Base-by-base conservation (phyloP, 2,329 filamentous ascomycete genomes). In the Diplodia intermedia region DNA sequence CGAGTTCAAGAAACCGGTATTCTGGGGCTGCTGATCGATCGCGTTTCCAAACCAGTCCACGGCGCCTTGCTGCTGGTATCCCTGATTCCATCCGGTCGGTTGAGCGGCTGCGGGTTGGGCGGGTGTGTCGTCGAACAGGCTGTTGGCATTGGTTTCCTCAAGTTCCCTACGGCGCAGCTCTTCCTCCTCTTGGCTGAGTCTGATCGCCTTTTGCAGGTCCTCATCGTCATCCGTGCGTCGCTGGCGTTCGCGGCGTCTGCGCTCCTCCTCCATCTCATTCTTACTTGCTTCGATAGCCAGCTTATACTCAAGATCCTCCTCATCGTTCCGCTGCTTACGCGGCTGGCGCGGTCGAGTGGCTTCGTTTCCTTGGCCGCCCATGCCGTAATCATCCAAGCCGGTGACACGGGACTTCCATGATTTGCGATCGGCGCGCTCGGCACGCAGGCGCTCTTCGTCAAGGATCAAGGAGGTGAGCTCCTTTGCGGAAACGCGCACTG, bases 41-140 rank as follows among this genome's bases (percentile, higher is more conserved):
- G 94, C 93, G 79, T 99, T 99, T 69, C 94, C 95, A 74, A 96
- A 95, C 88, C 96, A 98, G 80, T 99, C 95, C 20, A 99, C 95
- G 14, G 93, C 92, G 68, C 91, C 91, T 77, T 97, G 94, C 81
- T 99, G 95, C 82, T 98, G 94, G 76, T 99, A 99, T 56, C 94
- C 94, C 81, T 97, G 94, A 80, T 97, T 98, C 83, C 93, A 93
- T 43, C 93, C 94, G 15, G 94, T 98, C 50, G 88, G 88, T 80
- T 94, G 92, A 43, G 91, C 87, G 73, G 93, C 90, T 66, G 88
- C 82, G 4, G 84, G 79, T 75, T 90, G 88, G 29, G 88, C 87
- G 7, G 85, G 85, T 31, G 86, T 84, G 73, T 97, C 92, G 73
- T 97, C 94, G 74, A 99, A 98, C n/a, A 99, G 85, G 23, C 93